Evolutionary conservation across 257 asterid species (phyloP), one percentile per base, ranked within the genome.

Genomic region (Fraxinus anomala): DNA sequence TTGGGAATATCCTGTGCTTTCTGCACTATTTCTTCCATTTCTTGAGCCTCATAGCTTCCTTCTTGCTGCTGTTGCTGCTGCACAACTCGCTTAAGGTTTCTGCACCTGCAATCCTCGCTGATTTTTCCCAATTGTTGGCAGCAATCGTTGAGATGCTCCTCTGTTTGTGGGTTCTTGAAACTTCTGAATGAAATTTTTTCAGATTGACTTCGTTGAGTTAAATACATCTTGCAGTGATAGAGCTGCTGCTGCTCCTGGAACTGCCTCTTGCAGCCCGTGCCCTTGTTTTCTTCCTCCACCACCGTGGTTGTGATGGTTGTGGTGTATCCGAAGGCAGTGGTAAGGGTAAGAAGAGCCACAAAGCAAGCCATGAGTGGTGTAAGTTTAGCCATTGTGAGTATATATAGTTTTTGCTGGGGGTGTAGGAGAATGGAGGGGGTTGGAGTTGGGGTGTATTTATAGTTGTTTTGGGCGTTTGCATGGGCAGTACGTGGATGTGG

Each of bases 221-320:
- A 66, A 51, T 37, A 78, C 76, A 31, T 37, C 61, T 76, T 42
- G 81, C 86, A 86, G 73, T 36, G 63, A 6, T 19, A 9, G 56
- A 81, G 78, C 44, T 26, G 65, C 74, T 11, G 14, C 23, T 74
- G 75, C 51, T 61, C 34, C 7, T 74, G 65, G 37, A 74, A 47
- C 65, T 37, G 56, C 33, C 26, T 47, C 74, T 11, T 36, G 78
- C 82, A 79, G 8, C 51, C 49, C 51, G 3, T 12, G 19, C 77
- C 31, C 47, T 24, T 16, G 79, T 30, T 42, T 77, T 19, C 66
- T 28, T 72, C 80, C 0, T 73, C 78, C 24, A 31, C 82, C 8
- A 49, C 59, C 1, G 85, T 75, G 68, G 82, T 81, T 30, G 85
- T 80, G 78, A 78, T 77, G 75, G 82, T 79, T 75, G 82, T 30